phyloP scores from a whole-genome alignment of 2,329 filamentous ascomycete species.

The Penicillium italicum region DNA sequence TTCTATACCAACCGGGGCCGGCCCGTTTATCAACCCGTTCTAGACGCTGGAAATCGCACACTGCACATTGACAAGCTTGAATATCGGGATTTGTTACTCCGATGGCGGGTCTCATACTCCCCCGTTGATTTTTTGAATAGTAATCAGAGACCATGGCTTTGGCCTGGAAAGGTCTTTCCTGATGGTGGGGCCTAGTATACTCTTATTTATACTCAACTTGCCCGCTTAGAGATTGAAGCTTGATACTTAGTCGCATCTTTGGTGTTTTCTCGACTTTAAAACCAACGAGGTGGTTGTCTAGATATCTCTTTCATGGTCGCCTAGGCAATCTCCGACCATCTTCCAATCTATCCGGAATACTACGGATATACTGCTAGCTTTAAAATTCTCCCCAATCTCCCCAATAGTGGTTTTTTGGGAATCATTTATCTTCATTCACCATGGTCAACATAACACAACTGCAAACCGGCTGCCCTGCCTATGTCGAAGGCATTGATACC shows the following conservation, averaged over 20 bases:
- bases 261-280: neutral
- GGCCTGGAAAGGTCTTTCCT: constrained; percentile 1
- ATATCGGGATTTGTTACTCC: constrained; percentile 7
- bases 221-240: neutral
- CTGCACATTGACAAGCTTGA: neutral
- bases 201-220: neutral
- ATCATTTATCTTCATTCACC: neutral
- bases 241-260: neutral
- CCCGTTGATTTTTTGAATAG: neutral
- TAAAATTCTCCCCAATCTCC: neutral
- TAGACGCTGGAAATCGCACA: neutral
- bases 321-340: neutral
- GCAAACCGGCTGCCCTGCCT: constrained; percentile 24
- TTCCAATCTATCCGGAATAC: neutral
- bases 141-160: neutral
- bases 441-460: constrained; percentile 15
- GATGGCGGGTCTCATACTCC: constrained; percentile 5
- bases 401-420: neutral
- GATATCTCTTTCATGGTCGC: neutral
- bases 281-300: neutral
- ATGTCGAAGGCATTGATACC: constrained; percentile 24
- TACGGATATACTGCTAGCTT: neutral
- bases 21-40: constrained; percentile 1
- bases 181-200: constrained; percentile 4
- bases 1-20: constrained; percentile 4